Conservation (phyloP, 2,329 filamentous ascomycete genomes). For the Trichoderma breve region DNA sequence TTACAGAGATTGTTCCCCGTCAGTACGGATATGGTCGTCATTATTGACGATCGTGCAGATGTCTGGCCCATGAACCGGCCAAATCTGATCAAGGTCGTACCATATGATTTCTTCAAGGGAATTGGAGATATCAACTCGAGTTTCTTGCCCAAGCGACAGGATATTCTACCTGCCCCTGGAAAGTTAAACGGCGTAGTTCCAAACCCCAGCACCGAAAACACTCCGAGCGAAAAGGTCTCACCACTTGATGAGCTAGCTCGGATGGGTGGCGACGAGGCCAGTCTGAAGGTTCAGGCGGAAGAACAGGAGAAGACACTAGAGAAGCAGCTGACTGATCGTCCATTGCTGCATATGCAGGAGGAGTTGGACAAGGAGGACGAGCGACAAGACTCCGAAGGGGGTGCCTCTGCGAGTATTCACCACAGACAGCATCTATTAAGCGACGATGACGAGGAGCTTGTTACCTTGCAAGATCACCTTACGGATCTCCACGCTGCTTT, state of each 20-base stretch:
- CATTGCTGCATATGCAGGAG: constrained; percentile 88
- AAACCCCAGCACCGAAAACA: neutral
- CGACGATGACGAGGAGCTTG: constrained; percentile 83
- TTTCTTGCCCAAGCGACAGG: constrained; percentile 78
- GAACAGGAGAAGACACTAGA: constrained; percentile 86
- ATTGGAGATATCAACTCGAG: constrained; percentile 99
- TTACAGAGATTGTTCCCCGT: constrained; percentile 90
- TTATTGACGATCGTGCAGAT: constrained; percentile 95
- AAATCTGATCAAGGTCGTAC: constrained; percentile 90
- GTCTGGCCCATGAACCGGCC: constrained; percentile 89
- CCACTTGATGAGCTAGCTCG: constrained; percentile 73
- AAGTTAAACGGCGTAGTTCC: constrained; percentile 28
- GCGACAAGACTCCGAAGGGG: constrained; percentile 29
- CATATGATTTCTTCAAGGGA: constrained; percentile 97
- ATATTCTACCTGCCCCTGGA: constrained; percentile 42
- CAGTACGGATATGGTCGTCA: constrained; percentile 98
- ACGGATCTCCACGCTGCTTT: constrained; percentile 74
- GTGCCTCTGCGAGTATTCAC: constrained; percentile 35
- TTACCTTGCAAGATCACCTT: constrained; percentile 72
- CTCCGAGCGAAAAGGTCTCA: constrained; percentile 31
- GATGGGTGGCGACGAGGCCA: constrained; percentile 67
- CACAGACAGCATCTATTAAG: constrained; percentile 72
- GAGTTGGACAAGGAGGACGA: constrained; percentile 77
- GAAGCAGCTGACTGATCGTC: constrained; percentile 84
- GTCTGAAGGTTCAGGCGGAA: constrained; percentile 72